Percentiles rank a stretch among this genome's conserved stretches.
Conservation (phyloP, 2,329 filamentous ascomycete species). For the Sclerotiophoma versabilis region DNA sequence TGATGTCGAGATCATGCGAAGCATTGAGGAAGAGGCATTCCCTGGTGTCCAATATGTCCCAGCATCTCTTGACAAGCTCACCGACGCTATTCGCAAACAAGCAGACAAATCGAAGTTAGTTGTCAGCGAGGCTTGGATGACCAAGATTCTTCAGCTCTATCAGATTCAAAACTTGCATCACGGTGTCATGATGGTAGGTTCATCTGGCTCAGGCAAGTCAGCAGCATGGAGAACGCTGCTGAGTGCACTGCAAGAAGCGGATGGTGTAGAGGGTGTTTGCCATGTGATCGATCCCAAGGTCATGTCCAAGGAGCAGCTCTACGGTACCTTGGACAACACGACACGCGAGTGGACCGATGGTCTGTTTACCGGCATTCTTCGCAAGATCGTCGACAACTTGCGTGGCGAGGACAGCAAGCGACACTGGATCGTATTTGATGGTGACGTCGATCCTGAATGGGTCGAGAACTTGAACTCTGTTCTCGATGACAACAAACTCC, state of each 20-base stretch:
- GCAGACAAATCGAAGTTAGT: constrained; percentile 87
- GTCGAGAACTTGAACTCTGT: constrained; percentile 99
- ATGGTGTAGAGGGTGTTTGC: constrained; percentile 90
- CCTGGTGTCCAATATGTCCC: constrained; percentile 92
- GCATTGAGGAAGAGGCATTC: constrained; percentile 86
- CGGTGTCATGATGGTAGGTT: constrained; percentile 99
- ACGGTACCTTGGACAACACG: constrained; percentile 93
- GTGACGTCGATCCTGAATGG: constrained; percentile 99
- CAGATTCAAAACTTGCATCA: constrained; percentile 98
- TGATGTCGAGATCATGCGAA: constrained; percentile 87
- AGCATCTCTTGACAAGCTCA: constrained; percentile 80
- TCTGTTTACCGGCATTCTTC: constrained; percentile 94
- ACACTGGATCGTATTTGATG: constrained; percentile 99
- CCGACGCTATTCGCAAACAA: constrained; percentile 80
- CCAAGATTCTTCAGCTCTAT: constrained; percentile 94
- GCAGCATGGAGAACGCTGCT: constrained; percentile 92
- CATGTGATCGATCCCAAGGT: constrained; percentile 99
- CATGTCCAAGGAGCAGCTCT: constrained; percentile 98
- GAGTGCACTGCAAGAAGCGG: constrained; percentile 87
- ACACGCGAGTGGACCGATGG: constrained; percentile 99
- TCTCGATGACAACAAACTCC: constrained; percentile 96
- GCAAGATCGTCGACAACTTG: constrained; percentile 98
- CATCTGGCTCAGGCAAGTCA: constrained; percentile 97
- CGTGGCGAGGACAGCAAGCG: constrained; percentile 96
- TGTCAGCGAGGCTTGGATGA: constrained; percentile 94